Conservation (phyloP, 306 rosid genomes). For the Cucumis cinereus region DNA sequence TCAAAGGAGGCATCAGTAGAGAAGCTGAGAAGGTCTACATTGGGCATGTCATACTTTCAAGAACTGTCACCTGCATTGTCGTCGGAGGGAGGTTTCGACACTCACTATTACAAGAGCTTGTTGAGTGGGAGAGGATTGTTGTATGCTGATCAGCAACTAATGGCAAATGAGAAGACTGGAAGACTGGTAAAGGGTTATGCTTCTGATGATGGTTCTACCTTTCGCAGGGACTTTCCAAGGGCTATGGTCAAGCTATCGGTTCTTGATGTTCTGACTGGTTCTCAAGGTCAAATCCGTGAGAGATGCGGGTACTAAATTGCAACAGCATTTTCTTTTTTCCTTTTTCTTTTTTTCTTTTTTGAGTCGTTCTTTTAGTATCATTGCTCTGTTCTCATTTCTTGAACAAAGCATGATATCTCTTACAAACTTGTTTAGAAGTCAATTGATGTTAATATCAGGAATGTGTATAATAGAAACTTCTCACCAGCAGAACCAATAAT, state of each 20-base stretch:
- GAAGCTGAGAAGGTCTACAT: constrained; percentile 13
- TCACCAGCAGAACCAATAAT: background rate
- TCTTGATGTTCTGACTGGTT: constrained; percentile 24
- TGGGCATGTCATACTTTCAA: constrained; percentile 28
- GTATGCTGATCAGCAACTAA: constrained; percentile 74
- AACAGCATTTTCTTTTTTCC: background rate
- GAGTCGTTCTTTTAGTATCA: background rate
- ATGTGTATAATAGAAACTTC: background rate
- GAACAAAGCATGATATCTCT: background rate
- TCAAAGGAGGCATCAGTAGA: constrained; percentile 10
- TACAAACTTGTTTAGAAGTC: background rate
- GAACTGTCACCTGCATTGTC: constrained; percentile 34
- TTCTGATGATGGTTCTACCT: constrained; percentile 62
- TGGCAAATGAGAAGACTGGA: constrained; percentile 48
- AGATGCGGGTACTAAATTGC: constrained; percentile 3
- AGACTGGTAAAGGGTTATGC: constrained; percentile 60
- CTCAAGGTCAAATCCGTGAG: constrained; percentile 24
- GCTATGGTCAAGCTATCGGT: constrained; percentile 63
- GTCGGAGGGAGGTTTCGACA: constrained; percentile 48
- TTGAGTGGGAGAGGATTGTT: constrained; percentile 66
- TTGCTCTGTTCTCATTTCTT: background rate
- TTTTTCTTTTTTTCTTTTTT: background rate
- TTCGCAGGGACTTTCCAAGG: constrained; percentile 60
- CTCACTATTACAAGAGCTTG: constrained; percentile 54
- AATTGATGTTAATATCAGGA: background rate